Percentiles rank a stretch among this genome's conserved stretches.
phyloP scores from a whole-genome alignment of 2,329 filamentous ascomycete species.

The Cladosporium sp. region DNA sequence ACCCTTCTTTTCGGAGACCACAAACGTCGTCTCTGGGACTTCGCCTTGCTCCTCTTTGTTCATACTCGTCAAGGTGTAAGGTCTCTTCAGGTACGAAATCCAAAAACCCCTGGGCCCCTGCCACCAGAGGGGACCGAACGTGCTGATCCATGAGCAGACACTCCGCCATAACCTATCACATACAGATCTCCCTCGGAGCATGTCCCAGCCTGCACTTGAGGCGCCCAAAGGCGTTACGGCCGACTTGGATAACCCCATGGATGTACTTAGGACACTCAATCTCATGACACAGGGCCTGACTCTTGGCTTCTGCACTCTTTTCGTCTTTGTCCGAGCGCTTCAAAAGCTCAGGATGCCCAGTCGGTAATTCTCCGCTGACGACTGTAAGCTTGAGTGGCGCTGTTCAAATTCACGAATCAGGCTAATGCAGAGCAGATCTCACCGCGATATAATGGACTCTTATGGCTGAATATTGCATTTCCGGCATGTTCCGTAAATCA shows the following conservation, averaged over 20 bases:
- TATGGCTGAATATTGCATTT: not conserved
- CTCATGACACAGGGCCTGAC: conserved; percentile 2
- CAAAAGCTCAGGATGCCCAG: not conserved
- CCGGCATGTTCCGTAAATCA: not conserved
- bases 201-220: not conserved
- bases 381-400: not conserved
- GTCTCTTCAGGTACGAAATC: not conserved
- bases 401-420: not conserved
- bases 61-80: not conserved
- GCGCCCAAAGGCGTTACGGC: conserved; percentile 1
- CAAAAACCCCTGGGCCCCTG: not conserved
- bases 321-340: not conserved
- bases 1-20: no score
- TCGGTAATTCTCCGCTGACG: not conserved
- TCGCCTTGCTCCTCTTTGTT: not conserved
- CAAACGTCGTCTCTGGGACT: no score
- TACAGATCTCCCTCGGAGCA: no score
- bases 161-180: not conserved
- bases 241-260: conserved; percentile 1
- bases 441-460: not conserved
- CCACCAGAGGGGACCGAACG: not conserved
- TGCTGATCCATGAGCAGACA: not conserved
- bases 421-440: not conserved
- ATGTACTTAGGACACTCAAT: conserved; percentile 2
- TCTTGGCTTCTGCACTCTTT: not conserved